Evolutionary conservation across 257 asterid genomes (phyloP), one percentile per base, ranked within the genome.

Genomic region (Solanum stenotomum): DNA sequence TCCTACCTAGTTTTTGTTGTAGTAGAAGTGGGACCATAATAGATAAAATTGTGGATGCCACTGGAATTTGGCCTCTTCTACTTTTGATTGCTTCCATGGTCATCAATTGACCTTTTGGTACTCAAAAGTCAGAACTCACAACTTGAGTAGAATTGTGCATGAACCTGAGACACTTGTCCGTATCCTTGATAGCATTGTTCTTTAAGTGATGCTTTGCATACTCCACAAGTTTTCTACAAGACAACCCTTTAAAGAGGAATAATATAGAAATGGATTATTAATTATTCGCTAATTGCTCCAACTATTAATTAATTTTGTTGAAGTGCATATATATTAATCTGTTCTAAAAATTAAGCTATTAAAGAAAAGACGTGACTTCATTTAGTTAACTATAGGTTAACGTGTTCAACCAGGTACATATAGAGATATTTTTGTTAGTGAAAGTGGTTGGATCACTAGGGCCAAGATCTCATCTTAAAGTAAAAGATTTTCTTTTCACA

Each of bases 121-220:
- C 81, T 68, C 59, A 87, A 89, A 89, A 89, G 49, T 88, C 85
- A 81, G 29, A 49, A 29, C 68, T 81, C 85, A 81, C 85, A 49
- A 81, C 68, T 81, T 46, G 38, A 44, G 42, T 9, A 81, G 42
- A 87, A 85, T 5, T 59, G 85, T 90, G 89, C 92, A 90, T 92
- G 95, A 89, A 92, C 83, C 92, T 89, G 59, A 72, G 77, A 89
- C 46, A 37, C 31, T 78, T 77, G 37, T 82, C 88, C 63, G 29
- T 46, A 46, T 81, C 34, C 22, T 81, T 87, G 74, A 67, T 65
- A 82, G 84, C 35, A 79, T 74, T 63, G 33, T 63, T 35, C 78
- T 84, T 88, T 42, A 15, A 27, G 22, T 83, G 67, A 27, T 27
- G 40, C 85, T 72, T 49, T 18, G 82, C 38, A 87, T 31, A 25